Percentiles rank a stretch among this genome's conserved stretches.
Conservation (phyloP, 495 filamentous ascomycete genomes). For the Neurospora cerealis region DNA sequence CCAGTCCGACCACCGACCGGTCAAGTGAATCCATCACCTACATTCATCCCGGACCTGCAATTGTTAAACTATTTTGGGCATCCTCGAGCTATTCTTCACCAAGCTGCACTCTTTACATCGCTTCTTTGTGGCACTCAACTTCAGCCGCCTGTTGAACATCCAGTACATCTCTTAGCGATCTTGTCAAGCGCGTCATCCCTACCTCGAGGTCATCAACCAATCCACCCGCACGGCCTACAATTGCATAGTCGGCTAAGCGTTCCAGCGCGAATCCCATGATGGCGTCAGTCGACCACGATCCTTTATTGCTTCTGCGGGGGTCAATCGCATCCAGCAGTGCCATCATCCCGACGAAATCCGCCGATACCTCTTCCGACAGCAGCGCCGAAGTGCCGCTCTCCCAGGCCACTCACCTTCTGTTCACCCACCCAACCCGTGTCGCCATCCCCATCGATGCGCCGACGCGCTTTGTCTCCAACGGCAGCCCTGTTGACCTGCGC, state of each 20-base stretch:
- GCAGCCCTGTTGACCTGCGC: constrained; percentile 71
- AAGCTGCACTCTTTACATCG: not conserved
- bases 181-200: not conserved
- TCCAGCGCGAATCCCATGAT: constrained; percentile 14
- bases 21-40: not conserved
- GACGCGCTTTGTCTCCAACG: constrained; percentile 69
- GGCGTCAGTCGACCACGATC: constrained; percentile 44
- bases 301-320: constrained; percentile 69
- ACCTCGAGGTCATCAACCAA: not conserved
- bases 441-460: constrained; percentile 62
- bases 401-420: constrained; percentile 72
- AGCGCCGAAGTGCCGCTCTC: constrained; percentile 44
- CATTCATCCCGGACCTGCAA: not conserved
- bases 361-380: constrained; percentile 36
- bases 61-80: not conserved
- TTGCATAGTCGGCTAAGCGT: not conserved
- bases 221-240: not conserved
- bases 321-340: constrained; percentile 56
- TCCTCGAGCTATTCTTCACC: not conserved
- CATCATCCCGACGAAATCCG: constrained; percentile 61
- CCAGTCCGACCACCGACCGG: not conserved
- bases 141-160: not conserved
- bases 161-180: not conserved
- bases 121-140: not conserved
- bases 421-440: constrained; percentile 51